These are phyloP conservation scores for Fusarium sublunatum DNA, from an alignment of 2,329 filamentous ascomycete species.

Conservation along the genomic window DNA sequence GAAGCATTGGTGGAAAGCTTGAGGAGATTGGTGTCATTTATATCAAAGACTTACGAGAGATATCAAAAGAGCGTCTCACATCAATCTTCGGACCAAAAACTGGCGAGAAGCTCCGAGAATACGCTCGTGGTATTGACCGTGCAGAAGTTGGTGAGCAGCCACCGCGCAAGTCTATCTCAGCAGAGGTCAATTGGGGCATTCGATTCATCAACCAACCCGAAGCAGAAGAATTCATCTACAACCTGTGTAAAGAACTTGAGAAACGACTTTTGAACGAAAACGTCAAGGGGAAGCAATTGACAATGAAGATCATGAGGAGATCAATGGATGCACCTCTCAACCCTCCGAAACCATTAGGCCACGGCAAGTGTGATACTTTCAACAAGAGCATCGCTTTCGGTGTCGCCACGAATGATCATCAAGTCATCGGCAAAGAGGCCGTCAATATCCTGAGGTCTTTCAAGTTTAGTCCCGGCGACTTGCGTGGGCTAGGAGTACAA, in stretches of 20 bases:
- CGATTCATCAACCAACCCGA: slow-evolving; percentile 92
- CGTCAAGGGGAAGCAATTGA: slow-evolving; percentile 88
- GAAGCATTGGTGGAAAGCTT: slow-evolving; percentile 87
- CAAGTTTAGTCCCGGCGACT: slow-evolving; percentile 87
- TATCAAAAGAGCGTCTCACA: slow-evolving; percentile 80
- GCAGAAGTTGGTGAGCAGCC: slow-evolving; percentile 87
- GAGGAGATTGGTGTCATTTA: slow-evolving; percentile 85
- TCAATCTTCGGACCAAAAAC: slow-evolving; percentile 88
- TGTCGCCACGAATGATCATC: slow-evolving; percentile 81
- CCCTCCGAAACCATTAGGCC: slow-evolving; percentile 91
- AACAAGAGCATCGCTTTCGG: slow-evolving; percentile 89
- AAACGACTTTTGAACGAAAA: slow-evolving; percentile 82
- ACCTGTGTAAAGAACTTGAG: slow-evolving; percentile 86
- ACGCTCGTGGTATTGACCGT: slow-evolving; percentile 86
- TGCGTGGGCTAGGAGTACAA: slow-evolving; percentile 92
- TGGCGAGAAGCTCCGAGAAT: slow-evolving; percentile 89
- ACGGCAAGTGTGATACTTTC: slow-evolving; percentile 94
- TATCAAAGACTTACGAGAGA: slow-evolving; percentile 83
- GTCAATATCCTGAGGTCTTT: slow-evolving; percentile 85
- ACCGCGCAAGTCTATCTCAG: slow-evolving; percentile 91
- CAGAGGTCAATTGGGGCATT: slow-evolving; percentile 98
- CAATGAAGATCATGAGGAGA: slow-evolving; percentile 93
- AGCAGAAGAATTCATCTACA: slow-evolving; percentile 89
- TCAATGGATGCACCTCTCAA: slow-evolving; percentile 88
- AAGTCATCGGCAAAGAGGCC: slow-evolving; percentile 81